Conservation (phyloP, 441 rosid genomes). For the Pelargonium myrrhifolium region DNA sequence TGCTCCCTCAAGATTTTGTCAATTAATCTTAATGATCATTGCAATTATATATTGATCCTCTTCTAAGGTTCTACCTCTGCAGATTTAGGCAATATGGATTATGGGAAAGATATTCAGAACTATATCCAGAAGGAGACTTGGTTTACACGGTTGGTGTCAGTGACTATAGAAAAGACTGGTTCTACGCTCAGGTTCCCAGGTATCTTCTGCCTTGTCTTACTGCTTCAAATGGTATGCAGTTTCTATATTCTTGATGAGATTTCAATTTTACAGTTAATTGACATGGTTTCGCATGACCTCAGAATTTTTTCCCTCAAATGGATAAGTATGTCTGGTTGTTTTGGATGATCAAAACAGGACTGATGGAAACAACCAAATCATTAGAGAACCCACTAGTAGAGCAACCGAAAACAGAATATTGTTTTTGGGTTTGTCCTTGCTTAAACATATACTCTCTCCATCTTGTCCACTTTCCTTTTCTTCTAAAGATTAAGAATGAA, state of each 20-base stretch:
- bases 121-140: conserved; percentile 45
- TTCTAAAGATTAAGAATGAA: too few relatives aligned
- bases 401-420: too few relatives aligned
- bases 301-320: neutral
- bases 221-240: neutral
- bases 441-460: too few relatives aligned
- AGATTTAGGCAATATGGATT: conserved; percentile 66
- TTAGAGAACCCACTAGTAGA: neutral
- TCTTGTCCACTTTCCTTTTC: too few relatives aligned
- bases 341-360: neutral
- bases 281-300: neutral
- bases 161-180: conserved; percentile 50
- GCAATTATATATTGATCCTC: neutral
- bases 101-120: conserved; percentile 60
- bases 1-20: neutral
- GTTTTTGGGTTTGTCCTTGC: too few relatives aligned
- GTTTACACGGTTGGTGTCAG: conserved; percentile 38
- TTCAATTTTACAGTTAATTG: neutral
- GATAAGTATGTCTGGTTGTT: neutral
- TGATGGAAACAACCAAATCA: too few relatives aligned
- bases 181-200: conserved; percentile 48
- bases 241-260: neutral
- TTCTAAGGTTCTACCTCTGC: conserved; percentile 6
- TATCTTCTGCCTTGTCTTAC: neutral
- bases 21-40: neutral